Conservation (phyloP, 768 basidiomycete species). For the Russula ochroleuca region DNA sequence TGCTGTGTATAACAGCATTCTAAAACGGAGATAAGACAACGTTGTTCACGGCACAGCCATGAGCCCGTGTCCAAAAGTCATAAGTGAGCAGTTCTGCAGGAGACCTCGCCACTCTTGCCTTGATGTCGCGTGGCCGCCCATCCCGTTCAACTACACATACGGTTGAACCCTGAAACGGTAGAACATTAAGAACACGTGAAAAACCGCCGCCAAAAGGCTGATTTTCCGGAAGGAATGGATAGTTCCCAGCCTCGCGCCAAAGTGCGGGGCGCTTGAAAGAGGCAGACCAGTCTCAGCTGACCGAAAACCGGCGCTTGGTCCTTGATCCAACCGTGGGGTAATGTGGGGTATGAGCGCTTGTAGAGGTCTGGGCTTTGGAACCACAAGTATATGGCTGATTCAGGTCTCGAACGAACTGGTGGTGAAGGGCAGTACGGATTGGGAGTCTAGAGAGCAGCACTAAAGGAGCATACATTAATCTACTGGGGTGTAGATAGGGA, state of each 20-base stretch:
- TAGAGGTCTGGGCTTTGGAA: constrained; percentile 15
- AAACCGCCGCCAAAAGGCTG: background rate
- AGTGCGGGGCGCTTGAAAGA: background rate
- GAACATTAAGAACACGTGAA: background rate
- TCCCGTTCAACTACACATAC: background rate
- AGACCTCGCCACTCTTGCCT: background rate
- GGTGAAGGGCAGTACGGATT: constrained; percentile 18
- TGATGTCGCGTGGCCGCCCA: background rate
- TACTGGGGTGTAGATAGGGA: constrained; percentile 12
- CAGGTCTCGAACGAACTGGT: constrained; percentile 15
- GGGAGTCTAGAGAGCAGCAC: background rate
- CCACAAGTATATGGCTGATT: background rate
- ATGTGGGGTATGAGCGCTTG: constrained; percentile 21
- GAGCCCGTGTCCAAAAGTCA: background rate
- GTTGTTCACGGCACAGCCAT: background rate
- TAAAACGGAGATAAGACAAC: background rate
- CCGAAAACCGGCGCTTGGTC: background rate
- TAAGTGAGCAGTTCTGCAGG: background rate
- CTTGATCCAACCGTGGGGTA: constrained; percentile 18
- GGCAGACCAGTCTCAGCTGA: constrained; percentile 9
- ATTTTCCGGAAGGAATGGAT: background rate
- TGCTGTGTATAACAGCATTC: background rate
- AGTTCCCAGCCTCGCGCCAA: background rate
- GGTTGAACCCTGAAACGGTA: background rate
- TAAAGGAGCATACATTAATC: background rate